Evolutionary conservation across 306 rosid species (phyloP).

Genomic region (Quercus mongolica): DNA sequence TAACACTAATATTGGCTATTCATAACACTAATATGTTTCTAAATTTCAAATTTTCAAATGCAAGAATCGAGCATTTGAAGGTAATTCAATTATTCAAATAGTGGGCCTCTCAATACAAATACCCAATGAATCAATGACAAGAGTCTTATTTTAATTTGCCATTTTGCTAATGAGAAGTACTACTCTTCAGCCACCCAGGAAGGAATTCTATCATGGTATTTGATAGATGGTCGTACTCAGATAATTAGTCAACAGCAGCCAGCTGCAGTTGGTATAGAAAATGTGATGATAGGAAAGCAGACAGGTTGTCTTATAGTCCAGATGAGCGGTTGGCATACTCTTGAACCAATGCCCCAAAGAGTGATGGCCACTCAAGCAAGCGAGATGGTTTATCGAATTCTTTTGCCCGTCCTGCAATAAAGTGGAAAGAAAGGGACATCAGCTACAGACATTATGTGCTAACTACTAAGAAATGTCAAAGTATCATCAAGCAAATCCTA

Average conservation of each 20-base stretch:
- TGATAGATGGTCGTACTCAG: neutral
- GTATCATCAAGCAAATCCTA: neutral
- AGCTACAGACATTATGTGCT: neutral
- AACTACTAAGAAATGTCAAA: neutral
- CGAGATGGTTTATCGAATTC: constrained; percentile 80
- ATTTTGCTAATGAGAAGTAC: neutral
- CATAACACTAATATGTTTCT: neutral
- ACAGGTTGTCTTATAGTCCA: constrained; percentile 37
- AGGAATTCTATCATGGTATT: neutral
- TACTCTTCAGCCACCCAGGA: neutral
- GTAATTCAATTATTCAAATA: neutral
- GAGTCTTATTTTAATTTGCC: too few species aligned
- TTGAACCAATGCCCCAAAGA: constrained; percentile 80
- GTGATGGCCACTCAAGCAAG: constrained; percentile 70
- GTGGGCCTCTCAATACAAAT: neutral
- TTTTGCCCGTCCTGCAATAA: constrained; percentile 58
- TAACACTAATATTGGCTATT: neutral
- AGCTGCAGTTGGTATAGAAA: neutral
- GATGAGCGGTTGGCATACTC: constrained; percentile 85
- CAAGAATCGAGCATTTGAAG: neutral
- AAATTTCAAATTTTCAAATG: neutral
- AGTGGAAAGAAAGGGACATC: neutral
- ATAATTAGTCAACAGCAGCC: neutral
- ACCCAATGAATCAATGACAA: neutral
- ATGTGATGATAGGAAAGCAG: neutral